Evolutionary conservation across 345 rosid species (phyloP), one percentile per base, ranked within the genome.

Genomic region (Kernera saxatilis): DNA sequence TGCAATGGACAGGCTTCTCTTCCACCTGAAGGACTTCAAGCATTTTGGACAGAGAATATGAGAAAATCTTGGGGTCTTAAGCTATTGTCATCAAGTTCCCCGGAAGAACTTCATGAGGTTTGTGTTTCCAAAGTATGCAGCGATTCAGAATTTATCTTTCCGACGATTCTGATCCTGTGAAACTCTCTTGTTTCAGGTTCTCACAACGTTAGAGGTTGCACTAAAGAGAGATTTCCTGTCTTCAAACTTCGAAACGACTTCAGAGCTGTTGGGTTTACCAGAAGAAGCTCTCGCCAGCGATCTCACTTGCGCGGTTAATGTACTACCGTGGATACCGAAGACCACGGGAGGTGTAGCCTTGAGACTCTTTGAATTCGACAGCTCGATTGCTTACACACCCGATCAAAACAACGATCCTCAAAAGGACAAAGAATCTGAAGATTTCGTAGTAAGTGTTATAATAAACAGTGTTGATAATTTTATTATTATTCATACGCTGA

Each of bases 271-370:
- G 77, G 70, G 79, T 36, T 75, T 75, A 33, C 32, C 77, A 17
- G 61, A 57, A 36, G 77, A 50, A 64, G 56, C 63, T 65, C 8
- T 18, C 0, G 44, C 44, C 53, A 48, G 48, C 37, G 46, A 71
- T 80, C 39, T 55, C 62, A 32, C 64, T 43, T 51, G 29, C 69
- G 50, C 50, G 13, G 75, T 80, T 58, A 50, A 70, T 29, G 43
- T 85, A 32, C 88, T 89, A 49, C 96, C 98, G 8, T 92, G 96
- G 94, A 56, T 89, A 62, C 98, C 96, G 0, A 82, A 77, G 54
- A 89, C 98, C 33, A 78, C 86, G 0, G 92, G 89, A 61, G 98
- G 91, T 52, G 79, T 86, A 57, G 86, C 90, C 53, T 68, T 92
- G 52, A 82, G 96, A 79, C 79, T 92, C 23, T 50, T 81, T 75